A percentile compares a stretch with the other conserved stretches of the same genome.
phyloP scores from a whole-genome alignment of 306 rosid genomes.

The Ormosia semicastrata region DNA sequence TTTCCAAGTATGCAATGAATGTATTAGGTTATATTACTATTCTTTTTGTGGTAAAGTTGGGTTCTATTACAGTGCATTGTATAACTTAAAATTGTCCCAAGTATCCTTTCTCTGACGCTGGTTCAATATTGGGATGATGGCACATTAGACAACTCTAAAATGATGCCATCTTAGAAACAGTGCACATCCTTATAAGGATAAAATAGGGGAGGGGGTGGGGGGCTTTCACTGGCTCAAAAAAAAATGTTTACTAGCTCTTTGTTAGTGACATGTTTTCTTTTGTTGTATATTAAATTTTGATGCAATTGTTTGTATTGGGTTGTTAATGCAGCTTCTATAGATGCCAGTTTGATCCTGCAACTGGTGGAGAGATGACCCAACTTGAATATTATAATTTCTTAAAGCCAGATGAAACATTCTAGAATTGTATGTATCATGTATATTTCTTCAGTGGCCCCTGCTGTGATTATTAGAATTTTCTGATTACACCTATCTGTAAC shows the following conservation, averaged over 20 bases:
- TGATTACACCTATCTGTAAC: neutral
- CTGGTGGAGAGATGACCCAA: slow-evolving; percentile 81
- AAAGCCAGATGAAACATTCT: slow-evolving; percentile 65
- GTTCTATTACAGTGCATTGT: too few species aligned
- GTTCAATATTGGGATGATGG: too few species aligned
- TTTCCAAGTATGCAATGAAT: too few species aligned
- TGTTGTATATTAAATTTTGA: neutral
- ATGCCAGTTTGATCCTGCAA: slow-evolving; percentile 64
- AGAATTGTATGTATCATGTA: slow-evolving; percentile 27
- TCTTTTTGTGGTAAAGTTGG: too few species aligned
- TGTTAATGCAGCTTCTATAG: slow-evolving; percentile 67
- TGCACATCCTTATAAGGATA: neutral
- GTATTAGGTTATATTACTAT: too few species aligned
- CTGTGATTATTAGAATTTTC: slow-evolving; percentile 29
- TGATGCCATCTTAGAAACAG: neutral
- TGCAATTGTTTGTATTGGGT: neutral
- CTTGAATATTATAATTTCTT: slow-evolving; percentile 70
- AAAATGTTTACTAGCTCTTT: neutral
- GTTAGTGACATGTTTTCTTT: neutral
- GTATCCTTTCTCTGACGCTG: too few species aligned
- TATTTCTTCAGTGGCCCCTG: slow-evolving; percentile 9
- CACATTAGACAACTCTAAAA: neutral
- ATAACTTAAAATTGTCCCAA: too few species aligned
- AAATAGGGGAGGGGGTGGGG: too few species aligned
- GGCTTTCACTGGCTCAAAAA: neutral